A percentile compares a stretch with the other conserved stretches of the same genome.
phyloP scores from a whole-genome alignment of 352 stramenopile species.

The Phytophthora gonapodyides region DNA sequence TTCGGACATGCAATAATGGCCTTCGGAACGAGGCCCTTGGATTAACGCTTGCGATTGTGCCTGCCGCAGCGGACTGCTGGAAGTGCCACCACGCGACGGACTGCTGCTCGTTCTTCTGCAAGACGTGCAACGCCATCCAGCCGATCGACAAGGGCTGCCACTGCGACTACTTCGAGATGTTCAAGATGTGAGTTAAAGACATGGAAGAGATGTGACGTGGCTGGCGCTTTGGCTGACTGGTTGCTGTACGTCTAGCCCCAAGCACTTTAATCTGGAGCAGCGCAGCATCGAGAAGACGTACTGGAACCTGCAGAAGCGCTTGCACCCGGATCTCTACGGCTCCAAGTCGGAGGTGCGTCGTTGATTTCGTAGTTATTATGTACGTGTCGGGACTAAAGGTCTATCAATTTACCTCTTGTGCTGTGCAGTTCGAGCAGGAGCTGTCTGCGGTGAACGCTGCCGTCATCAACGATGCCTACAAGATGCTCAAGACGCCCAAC shows the following conservation, averaged over 20 bases:
- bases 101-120: slow-evolving; percentile 86
- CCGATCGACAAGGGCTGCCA: slow-evolving; percentile 65
- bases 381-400: neutral
- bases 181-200: slow-evolving; percentile 61
- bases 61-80: slow-evolving; percentile 59
- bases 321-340: slow-evolving; percentile 85
- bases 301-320: slow-evolving; percentile 86
- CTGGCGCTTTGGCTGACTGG: slow-evolving; percentile 15
- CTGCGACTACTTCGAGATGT: slow-evolving; percentile 90
- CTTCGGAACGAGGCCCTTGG: too few species aligned
- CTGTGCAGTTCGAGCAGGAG: slow-evolving; percentile 75
- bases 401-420: neutral
- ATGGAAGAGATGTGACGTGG: slow-evolving; percentile 4
- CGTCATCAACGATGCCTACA: slow-evolving; percentile 87
- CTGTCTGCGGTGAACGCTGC: slow-evolving; percentile 78
- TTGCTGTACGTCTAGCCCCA: slow-evolving; percentile 46
- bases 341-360: slow-evolving; percentile 78
- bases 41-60: slow-evolving; percentile 11
- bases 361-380: neutral
- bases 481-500: slow-evolving; percentile 87
- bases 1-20: too few species aligned
- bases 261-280: slow-evolving; percentile 81
- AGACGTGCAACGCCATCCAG: slow-evolving; percentile 78
- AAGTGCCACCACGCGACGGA: slow-evolving; percentile 84
- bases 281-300: slow-evolving; percentile 87